phyloP scores from a whole-genome alignment of 2,329 filamentous ascomycete species.

The Seiridium unicorne region DNA sequence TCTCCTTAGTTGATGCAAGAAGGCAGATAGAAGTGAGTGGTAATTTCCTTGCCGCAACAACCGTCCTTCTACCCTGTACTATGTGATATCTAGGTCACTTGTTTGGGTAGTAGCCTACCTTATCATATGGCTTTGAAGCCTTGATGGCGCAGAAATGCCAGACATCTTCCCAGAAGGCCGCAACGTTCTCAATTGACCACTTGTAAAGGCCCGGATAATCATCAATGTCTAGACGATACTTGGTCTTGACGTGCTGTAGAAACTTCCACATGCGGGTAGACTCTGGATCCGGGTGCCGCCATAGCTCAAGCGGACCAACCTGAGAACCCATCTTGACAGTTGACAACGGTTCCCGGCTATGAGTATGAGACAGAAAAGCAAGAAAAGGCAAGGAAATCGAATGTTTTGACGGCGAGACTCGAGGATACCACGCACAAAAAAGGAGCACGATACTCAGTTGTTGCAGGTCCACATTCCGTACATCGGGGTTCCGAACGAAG shows the following conservation, averaged over 20 bases:
- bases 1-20: too few species aligned
- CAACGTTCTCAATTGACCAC: constrained; percentile 79
- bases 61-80: too few species aligned
- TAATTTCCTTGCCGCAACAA: too few species aligned
- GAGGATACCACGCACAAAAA: too few species aligned
- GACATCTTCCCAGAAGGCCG: constrained; percentile 78
- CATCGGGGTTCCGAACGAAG: constrained; percentile 5
- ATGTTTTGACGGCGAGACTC: too few species aligned
- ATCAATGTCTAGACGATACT: constrained; percentile 59
- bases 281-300: constrained; percentile 67
- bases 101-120: constrained; percentile 41
- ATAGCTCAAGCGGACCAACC: constrained; percentile 52
- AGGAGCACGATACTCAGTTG: too few species aligned
- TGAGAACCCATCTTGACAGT: constrained; percentile 18
- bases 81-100: background rate
- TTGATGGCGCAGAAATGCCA: constrained; percentile 81
- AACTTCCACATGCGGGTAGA: constrained; percentile 73
- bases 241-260: constrained; percentile 65
- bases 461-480: background rate
- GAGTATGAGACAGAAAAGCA: too few species aligned
- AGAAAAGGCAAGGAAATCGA: too few species aligned
- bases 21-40: too few species aligned
- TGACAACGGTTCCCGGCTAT: too few species aligned
- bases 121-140: constrained; percentile 60
- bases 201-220: constrained; percentile 75